Evolutionary conservation across 768 basidiomycete genomes (phyloP).

Genomic region (Gloeophyllum trabeum): DNA sequence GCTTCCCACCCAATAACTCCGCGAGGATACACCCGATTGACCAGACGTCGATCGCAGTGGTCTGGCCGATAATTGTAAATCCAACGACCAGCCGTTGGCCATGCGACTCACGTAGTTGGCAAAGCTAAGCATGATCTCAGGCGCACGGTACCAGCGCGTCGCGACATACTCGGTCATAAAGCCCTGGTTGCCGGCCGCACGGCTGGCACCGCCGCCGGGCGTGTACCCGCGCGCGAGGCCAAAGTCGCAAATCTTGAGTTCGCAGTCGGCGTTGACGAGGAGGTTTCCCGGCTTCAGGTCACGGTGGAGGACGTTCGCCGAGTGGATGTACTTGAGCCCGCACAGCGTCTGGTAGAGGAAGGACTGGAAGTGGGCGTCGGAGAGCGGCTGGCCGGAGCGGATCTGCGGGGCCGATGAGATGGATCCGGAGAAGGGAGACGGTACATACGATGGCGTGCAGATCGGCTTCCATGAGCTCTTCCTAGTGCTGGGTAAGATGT

Average conservation of each 20-base stretch:
- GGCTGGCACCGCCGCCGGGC: slow-evolving; percentile 66
- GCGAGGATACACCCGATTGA: slow-evolving; percentile 93
- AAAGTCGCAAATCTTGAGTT: slow-evolving; percentile 98
- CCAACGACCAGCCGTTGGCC: slow-evolving; percentile 7
- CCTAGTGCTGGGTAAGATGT: slow-evolving; percentile 34
- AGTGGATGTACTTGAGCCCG: slow-evolving; percentile 96
- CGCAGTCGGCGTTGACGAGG: slow-evolving; percentile 96
- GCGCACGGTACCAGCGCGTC: slow-evolving; percentile 97
- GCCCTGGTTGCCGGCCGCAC: slow-evolving; percentile 71
- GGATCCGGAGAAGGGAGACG: not conserved
- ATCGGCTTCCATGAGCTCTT: slow-evolving; percentile 99
- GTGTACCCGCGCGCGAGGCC: slow-evolving; percentile 92
- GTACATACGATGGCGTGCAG: slow-evolving; percentile 85
- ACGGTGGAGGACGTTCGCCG: slow-evolving; percentile 93
- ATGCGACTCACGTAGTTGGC: slow-evolving; percentile 70
- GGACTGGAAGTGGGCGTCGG: slow-evolving; percentile 87
- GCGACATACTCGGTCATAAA: slow-evolving; percentile 99
- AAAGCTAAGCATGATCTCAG: slow-evolving; percentile 98
- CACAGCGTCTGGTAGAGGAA: slow-evolving; percentile 99
- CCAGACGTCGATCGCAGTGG: slow-evolving; percentile 92
- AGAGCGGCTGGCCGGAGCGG: slow-evolving; percentile 79
- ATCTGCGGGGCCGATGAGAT: slow-evolving; percentile 32
- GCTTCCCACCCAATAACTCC: slow-evolving; percentile 86
- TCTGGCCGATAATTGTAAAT: slow-evolving; percentile 34
- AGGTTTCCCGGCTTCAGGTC: slow-evolving; percentile 94